Evolutionary conservation across 202 grass and related monocot species (phyloP), one percentile per base, ranked within the genome.

Genomic region (Dendrocalamus latiflorus): DNA sequence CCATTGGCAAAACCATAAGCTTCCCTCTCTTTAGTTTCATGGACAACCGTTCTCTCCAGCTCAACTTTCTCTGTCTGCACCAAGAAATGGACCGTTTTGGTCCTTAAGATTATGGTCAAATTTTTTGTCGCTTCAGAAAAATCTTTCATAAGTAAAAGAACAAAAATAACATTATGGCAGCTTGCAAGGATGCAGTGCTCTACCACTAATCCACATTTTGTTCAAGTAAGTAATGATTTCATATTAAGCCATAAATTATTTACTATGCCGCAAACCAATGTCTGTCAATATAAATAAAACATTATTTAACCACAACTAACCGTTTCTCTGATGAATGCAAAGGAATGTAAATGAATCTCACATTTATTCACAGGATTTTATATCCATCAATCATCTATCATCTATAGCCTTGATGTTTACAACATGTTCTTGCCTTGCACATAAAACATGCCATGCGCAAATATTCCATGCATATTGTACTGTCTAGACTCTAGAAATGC

Each of bases 51-150:
- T 81, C 92, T 94, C 79, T 97, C 95, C 76, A 97, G 68, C 63
- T 97, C 95, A 80, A 97, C 92, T 91, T 97, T 97, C 82, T 97
- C 92, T 60, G 92, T 94, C 95, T 97, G 85, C 65, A 86, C 30
- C 50, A 82, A 88, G 41, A 97, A 80, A 80, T 77, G 63, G 48
- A 83, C 43, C 65, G 48, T 68, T 25, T 63, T 55, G 24, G 63
- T 66, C 72, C 21, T 85, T 82, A 71, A 78, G 47, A 70, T 75
- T 76, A 71, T 60, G 63, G 66, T 76, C 10, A 59, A 80, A 68
- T 26, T 67, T 20, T 9, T 50, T 67, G 33, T 70, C 10, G 37
- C 10, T 79, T 83, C 4, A 44, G 15, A 71, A 74, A 42, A 81
- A 37, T 4, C 5, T 1, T 63, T 71, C 18, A 49, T 7, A 55